phyloP scores from a whole-genome alignment of 257 asterid genomes.

The Buddleja alternifolia region DNA sequence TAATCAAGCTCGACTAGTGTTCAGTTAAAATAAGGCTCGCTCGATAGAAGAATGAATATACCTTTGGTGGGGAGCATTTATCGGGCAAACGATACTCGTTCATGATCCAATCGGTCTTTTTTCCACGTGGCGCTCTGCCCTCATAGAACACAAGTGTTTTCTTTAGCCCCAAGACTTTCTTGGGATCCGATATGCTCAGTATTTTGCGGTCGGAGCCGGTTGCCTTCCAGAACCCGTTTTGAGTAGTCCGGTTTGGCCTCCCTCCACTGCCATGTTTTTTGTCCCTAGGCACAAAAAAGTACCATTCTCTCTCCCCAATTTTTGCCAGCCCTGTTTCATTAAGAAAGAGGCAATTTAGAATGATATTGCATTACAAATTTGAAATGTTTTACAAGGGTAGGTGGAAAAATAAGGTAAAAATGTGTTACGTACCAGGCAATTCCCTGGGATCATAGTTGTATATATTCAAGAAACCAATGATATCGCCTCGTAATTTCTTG shows the following conservation, averaged over 20 bases:
- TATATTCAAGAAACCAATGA: conserved; percentile 70
- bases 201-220: conserved; percentile 81
- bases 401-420: no score
- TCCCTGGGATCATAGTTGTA: conserved; percentile 71
- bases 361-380: not conserved
- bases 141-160: conserved; percentile 76
- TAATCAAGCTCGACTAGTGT: no score
- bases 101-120: conserved; percentile 86
- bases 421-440: conserved; percentile 62
- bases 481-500: conserved; percentile 43
- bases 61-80: conserved; percentile 44
- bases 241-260: conserved; percentile 70
- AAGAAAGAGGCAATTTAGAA: not conserved
- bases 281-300: conserved; percentile 72
- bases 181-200: conserved; percentile 47
- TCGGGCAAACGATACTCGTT: conserved; percentile 78
- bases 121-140: conserved; percentile 84
- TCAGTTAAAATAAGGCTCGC: no score
- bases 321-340: conserved; percentile 60
- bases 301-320: conserved; percentile 82
- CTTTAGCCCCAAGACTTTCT: conserved; percentile 53
- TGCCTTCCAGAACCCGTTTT: conserved; percentile 82
- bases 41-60: not conserved
- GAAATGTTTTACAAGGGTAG: no score
- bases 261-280: conserved; percentile 73